Base-by-base conservation (phyloP, 1,284 basidiomycete species). In the Microbotryum scabiosae region DNA sequence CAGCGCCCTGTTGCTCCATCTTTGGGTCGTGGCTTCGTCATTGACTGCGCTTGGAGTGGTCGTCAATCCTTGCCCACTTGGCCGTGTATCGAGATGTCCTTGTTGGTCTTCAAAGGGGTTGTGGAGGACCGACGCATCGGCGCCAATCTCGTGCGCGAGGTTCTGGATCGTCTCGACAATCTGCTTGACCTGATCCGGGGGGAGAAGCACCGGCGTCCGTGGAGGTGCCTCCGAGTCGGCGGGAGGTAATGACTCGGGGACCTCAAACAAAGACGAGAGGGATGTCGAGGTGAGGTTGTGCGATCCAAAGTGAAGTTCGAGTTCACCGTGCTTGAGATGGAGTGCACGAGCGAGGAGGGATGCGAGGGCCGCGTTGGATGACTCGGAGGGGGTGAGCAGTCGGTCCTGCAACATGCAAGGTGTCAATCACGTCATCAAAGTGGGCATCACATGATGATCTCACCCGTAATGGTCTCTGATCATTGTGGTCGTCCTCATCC, bases 1-100 rank as follows among this genome's bases (percentile, higher is more conserved):
- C 21, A 73, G 52, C 9, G 68, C 66, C 51, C 60, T 64, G 7
- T 63, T 63, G 21, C 54, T 52, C 71, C 72, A 73, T 36, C 63
- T 51, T 26, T 28, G 23, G 3, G n/a, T 41, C n/a, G 68, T 60
- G 21, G 53, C 54, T 6, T 65, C 62, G 25, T 69, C 64, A 20
- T 70, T 70, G 46, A 55, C 53, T 10, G 57, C 60, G 48, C 54
- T 60, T 5, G 57, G 54, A 1, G 57, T 59, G 32, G 57, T 48
- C 0, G 63, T 65, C 16, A 54, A 14, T 18, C 45, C 7, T 10
- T 7, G 30, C 10, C 8, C 9, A 30, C 32, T 12, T 45, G 48
- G 5, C 48, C 44, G 14, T 59, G 55, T 16, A 47, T 46, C 1
- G 32, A 1, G 9, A 10, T 26, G 5, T n/a, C 5, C 5, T 36